A percentile compares a stretch with the other conserved stretches of the same genome.
phyloP scores from a whole-genome alignment of 441 rosid genomes.

The Adansonia madagascariensis region DNA sequence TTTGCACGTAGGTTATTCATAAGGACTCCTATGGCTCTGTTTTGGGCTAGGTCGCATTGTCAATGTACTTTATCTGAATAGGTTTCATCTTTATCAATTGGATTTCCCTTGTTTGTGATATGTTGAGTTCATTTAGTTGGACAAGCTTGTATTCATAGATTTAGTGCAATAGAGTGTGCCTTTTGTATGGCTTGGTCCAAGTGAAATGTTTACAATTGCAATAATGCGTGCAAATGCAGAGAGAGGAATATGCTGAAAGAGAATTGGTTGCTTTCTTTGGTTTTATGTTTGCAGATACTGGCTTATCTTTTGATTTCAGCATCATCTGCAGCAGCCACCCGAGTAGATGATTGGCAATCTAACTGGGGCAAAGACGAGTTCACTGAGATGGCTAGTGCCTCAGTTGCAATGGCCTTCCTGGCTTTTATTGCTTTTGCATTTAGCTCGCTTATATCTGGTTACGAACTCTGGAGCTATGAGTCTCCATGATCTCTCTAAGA shows the following conservation, averaged over 20 bases:
- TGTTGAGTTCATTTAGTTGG: slow-evolving; percentile 9
- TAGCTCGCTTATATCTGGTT: slow-evolving; percentile 80
- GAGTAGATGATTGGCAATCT: slow-evolving; percentile 91
- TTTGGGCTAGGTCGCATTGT: background rate
- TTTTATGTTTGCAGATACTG: slow-evolving; percentile 57
- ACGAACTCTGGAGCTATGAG: slow-evolving; percentile 52
- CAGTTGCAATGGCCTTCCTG: slow-evolving; percentile 73
- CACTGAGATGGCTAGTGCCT: slow-evolving; percentile 89
- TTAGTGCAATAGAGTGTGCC: background rate
- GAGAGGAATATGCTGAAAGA: background rate
- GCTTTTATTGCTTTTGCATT: slow-evolving; percentile 76
- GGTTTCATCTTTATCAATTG: background rate
- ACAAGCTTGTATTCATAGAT: background rate
- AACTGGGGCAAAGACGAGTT: slow-evolving; percentile 97
- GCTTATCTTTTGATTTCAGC: slow-evolving; percentile 92
- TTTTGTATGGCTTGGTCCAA: background rate
- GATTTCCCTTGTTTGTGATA: background rate
- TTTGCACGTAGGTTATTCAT: background rate
- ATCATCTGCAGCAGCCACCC: slow-evolving; percentile 84
- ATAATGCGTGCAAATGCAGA: background rate
- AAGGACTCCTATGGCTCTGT: background rate
- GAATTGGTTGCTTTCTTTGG: background rate
- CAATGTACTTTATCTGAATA: background rate
- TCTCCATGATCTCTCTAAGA: slow-evolving; percentile 32
- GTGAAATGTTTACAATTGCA: background rate